Percentiles rank a stretch among this genome's conserved stretches.
Evolutionary conservation across 805 yeast genomes (phyloP).

Genomic region (Candida hispaniensis): DNA sequence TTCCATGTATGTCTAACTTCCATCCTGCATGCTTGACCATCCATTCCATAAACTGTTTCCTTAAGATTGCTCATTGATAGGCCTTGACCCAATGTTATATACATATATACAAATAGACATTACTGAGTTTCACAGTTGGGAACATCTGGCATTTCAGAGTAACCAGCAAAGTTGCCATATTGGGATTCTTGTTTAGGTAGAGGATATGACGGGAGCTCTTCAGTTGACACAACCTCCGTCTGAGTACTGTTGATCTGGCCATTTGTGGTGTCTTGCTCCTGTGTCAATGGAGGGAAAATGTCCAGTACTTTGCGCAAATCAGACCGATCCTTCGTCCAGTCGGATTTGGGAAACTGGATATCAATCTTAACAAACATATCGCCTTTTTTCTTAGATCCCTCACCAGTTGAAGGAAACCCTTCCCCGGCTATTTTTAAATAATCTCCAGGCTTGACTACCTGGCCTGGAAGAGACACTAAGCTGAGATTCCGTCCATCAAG

Average conservation of each 20-base stretch:
- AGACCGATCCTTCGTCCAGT: constrained; percentile 69
- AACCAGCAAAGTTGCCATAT: background rate
- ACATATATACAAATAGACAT: background rate
- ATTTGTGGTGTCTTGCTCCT: constrained; percentile 6
- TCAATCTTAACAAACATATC: constrained; percentile 60
- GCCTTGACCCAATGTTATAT: background rate
- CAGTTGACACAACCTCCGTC: constrained; percentile 23
- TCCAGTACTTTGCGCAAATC: constrained; percentile 34
- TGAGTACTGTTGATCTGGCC: constrained; percentile 17
- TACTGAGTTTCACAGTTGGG: constrained; percentile 13
- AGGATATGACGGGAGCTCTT: constrained; percentile 3
- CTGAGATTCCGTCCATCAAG: constrained; percentile 69
- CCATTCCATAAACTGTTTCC: no score
- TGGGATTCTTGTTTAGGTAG: constrained; percentile 2
- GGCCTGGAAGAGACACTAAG: constrained; percentile 60
- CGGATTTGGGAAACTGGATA: constrained; percentile 73
- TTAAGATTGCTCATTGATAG: no score
- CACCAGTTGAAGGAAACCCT: constrained; percentile 67
- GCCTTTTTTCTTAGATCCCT: constrained; percentile 37
- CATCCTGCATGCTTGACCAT: no score
- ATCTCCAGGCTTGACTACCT: constrained; percentile 71
- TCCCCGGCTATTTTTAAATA: constrained; percentile 52
- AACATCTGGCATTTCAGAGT: constrained; percentile 10
- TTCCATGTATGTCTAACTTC: no score
- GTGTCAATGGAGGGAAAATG: constrained; percentile 22